Evolutionary conservation across 108 stramenopile genomes (phyloP).

Genomic region (Cyclotella baltica): DNA sequence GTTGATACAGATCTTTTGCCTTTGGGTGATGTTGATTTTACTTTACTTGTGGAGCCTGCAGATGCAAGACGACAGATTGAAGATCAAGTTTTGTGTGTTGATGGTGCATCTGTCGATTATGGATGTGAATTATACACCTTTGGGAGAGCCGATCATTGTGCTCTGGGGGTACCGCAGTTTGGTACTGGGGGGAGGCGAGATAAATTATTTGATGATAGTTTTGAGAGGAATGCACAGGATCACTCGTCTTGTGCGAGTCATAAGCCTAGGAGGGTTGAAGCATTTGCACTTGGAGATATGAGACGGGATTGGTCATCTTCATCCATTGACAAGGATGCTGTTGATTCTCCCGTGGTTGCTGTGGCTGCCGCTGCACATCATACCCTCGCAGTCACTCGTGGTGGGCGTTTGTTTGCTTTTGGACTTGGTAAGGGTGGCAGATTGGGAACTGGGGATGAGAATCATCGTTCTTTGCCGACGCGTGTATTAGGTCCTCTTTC

Average conservation of each 20-base stretch:
- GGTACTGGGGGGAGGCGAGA: constrained; percentile 10
- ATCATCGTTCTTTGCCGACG: constrained; percentile 68
- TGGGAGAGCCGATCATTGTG: constrained; percentile 77
- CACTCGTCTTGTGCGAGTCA: constrained; percentile 8
- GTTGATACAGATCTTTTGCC: constrained; percentile 30
- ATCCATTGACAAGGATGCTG: constrained; percentile 12
- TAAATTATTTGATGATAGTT: constrained; percentile 5
- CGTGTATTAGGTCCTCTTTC: constrained; percentile 69
- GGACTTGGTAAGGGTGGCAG: constrained; percentile 85
- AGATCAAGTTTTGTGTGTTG: constrained; percentile 14
- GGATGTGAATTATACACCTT: constrained; percentile 68
- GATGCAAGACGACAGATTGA: neutral
- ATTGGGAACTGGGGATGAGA: constrained; percentile 74
- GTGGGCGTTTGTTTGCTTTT: constrained; percentile 79
- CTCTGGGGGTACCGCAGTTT: constrained; percentile 68
- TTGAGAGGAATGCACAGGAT: constrained; percentile 7
- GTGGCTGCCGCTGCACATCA: constrained; percentile 83
- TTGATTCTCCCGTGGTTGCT: constrained; percentile 68
- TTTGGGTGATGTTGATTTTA: constrained; percentile 41
- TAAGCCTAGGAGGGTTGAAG: constrained; percentile 52
- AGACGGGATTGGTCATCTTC: constrained; percentile 38
- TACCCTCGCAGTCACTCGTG: constrained; percentile 69
- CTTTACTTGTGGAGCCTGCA: constrained; percentile 8
- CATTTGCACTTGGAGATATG: constrained; percentile 49
- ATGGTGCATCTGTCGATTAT: constrained; percentile 31